Conservation (phyloP, 1,284 basidiomycete genomes). For the Irpex sp. region DNA sequence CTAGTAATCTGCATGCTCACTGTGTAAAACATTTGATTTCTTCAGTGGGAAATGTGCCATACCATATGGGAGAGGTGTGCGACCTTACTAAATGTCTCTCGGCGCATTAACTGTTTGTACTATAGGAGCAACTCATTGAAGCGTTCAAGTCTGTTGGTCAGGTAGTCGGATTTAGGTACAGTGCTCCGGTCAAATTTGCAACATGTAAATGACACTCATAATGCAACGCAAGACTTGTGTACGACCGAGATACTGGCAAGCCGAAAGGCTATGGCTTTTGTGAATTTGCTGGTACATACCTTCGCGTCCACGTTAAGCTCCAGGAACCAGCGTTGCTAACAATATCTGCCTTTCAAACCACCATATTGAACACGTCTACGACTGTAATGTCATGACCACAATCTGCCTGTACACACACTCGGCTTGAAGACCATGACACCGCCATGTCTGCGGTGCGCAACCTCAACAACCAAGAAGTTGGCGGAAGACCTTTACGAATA, state of each 20-base stretch:
- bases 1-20: too few relatives aligned
- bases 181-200: background rate
- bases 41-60: conserved; percentile 79
- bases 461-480: conserved; percentile 66
- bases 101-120: background rate
- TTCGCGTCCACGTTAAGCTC: conserved; percentile 20
- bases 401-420: too few relatives aligned
- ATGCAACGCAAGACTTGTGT: conserved; percentile 69
- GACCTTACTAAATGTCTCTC: background rate
- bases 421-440: conserved; percentile 82
- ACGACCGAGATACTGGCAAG: conserved; percentile 93
- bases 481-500: conserved; percentile 67
- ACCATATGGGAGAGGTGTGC: conserved; percentile 74
- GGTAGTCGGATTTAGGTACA: conserved; percentile 80
- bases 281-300: conserved; percentile 84
- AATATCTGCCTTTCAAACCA: conserved; percentile 9
- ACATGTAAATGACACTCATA: background rate
- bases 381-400: too few relatives aligned
- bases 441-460: conserved; percentile 75
- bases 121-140: conserved; percentile 72
- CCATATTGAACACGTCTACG: background rate
- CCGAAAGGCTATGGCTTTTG: conserved; percentile 97
- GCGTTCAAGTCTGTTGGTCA: conserved; percentile 85
- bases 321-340: conserved; percentile 2
- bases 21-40: too few relatives aligned